Evolutionary conservation across 768 basidiomycete species (phyloP).

Genomic region (Termitomyces sp.): DNA sequence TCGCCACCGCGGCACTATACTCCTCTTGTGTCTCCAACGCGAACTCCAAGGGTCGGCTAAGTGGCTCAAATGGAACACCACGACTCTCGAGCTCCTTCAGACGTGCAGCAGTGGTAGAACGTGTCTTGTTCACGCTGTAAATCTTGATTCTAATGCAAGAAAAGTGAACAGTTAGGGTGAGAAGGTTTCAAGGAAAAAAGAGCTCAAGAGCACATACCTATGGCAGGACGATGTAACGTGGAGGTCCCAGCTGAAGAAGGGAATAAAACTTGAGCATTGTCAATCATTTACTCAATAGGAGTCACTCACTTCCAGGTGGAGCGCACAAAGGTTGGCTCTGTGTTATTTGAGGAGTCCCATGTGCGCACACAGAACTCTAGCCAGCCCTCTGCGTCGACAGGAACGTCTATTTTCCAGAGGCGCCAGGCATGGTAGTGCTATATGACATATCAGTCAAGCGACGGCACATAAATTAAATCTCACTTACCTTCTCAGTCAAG

Average conservation of each 20-base stretch:
- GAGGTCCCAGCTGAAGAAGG: constrained; percentile 42
- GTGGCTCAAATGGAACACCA: constrained; percentile 38
- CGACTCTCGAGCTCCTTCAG: constrained; percentile 37
- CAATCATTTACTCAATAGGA: neutral
- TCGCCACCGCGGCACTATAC: constrained; percentile 25
- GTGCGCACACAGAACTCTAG: constrained; percentile 54
- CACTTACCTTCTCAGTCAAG: constrained; percentile 45
- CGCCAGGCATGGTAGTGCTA: constrained; percentile 57
- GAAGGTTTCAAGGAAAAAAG: neutral
- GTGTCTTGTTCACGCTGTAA: constrained; percentile 48
- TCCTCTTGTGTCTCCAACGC: constrained; percentile 31
- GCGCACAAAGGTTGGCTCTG: constrained; percentile 53
- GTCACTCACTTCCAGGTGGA: constrained; percentile 52
- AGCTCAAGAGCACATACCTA: constrained; percentile 14
- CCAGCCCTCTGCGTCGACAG: constrained; percentile 56
- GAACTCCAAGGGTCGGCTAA: constrained; percentile 41
- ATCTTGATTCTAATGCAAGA: constrained; percentile 41
- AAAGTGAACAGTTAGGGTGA: too few relatives aligned
- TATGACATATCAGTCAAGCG: neutral
- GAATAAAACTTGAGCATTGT: neutral
- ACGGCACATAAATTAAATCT: neutral
- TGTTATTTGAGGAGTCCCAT: constrained; percentile 60
- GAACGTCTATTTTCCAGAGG: constrained; percentile 50
- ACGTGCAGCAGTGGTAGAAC: constrained; percentile 41
- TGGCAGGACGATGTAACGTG: constrained; percentile 55